Base-by-base conservation (phyloP, 2,329 filamentous ascomycete genomes). In the Myriosclerotinia curreyana region DNA sequence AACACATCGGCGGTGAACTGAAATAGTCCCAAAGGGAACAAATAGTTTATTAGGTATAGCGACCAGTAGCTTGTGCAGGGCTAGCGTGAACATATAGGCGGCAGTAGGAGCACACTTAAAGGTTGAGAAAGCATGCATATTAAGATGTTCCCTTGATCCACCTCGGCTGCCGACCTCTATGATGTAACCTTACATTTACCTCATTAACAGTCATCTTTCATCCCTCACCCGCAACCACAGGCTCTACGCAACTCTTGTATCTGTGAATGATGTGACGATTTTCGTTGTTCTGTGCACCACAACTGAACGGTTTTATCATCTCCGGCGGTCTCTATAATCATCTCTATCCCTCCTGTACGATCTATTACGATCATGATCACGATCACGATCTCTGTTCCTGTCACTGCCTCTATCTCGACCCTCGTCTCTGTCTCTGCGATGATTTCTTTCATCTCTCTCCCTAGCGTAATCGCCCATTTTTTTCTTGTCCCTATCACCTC, bases 401-500 rank as follows among this genome's bases (percentile, higher is more conserved):
- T 73, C 75, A 20, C 69, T 64, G 49, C 70, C 69, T 17, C 70
- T 65, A 68, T 73, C 70, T 74, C 79, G 66, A 34, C 71, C 56
- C 69, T 65, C 63, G 28, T 71, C 75, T 73, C 64, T 72, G 69
- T 68, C 60, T 44, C 73, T 71, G 61, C 77, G 75, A 60, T 69
- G 71, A 64, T 74, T 75, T 42, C 77, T 73, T 15, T 76, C 75
- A 60, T 79, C 68, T 69, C 77, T 74, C 59, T 80, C 76, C 67
- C 76, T 70, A 48, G 77, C 76, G 66, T 79, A 75, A 49, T 77
- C 78, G 22, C 74, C 70, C 53, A 78, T 74, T 54, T 78, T 73
- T 60, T 81, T 80, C 64, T 83, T 53, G n/a, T 65, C 83, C 17
- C 58, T 54, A 55, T 65, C 42, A 6, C 63, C 60, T 7, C 63